Conservation (phyloP, 352 stramenopile genomes). For the Phytophthora foliorum region DNA sequence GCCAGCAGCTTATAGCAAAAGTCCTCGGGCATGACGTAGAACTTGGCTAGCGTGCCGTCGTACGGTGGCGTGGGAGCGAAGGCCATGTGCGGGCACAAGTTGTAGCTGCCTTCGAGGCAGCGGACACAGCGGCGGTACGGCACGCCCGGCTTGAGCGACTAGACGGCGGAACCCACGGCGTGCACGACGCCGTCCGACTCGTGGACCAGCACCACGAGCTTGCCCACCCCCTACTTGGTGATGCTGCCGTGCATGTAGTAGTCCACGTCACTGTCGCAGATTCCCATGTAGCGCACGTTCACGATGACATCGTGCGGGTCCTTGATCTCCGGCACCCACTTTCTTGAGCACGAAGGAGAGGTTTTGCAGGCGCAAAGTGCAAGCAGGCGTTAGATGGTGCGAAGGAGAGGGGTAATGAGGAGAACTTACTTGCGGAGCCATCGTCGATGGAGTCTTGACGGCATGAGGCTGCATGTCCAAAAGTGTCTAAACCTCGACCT, state of each 20-base stretch:
- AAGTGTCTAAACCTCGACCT: too few relatives aligned
- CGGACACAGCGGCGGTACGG: constrained; percentile 34
- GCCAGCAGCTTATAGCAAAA: constrained; percentile 40
- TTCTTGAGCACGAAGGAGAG: constrained; percentile 41
- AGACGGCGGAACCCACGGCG: constrained; percentile 32
- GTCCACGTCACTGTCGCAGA: constrained; percentile 41
- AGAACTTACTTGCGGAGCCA: background rate
- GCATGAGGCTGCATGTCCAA: too few relatives aligned
- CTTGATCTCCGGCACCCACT: constrained; percentile 31
- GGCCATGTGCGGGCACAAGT: constrained; percentile 35
- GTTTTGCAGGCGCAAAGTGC: constrained; percentile 10
- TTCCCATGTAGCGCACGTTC: constrained; percentile 40
- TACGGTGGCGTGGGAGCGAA: constrained; percentile 38
- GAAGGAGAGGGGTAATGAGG: too few relatives aligned
- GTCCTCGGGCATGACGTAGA: constrained; percentile 38
- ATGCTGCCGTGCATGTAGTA: constrained; percentile 45
- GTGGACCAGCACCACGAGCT: constrained; percentile 38
- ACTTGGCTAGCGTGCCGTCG: constrained; percentile 40
- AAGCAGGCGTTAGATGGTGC: too few relatives aligned
- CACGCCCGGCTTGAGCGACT: constrained; percentile 30
- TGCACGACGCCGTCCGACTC: constrained; percentile 41
- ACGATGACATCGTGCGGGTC: constrained; percentile 38
- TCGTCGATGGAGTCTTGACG: background rate
- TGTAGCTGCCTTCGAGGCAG: constrained; percentile 36
- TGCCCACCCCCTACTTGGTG: constrained; percentile 37